These are phyloP conservation scores for Phialemoniopsis sp. DNA, from an alignment of 2,329 filamentous ascomycete genomes.

Conservation along the genomic window DNA sequence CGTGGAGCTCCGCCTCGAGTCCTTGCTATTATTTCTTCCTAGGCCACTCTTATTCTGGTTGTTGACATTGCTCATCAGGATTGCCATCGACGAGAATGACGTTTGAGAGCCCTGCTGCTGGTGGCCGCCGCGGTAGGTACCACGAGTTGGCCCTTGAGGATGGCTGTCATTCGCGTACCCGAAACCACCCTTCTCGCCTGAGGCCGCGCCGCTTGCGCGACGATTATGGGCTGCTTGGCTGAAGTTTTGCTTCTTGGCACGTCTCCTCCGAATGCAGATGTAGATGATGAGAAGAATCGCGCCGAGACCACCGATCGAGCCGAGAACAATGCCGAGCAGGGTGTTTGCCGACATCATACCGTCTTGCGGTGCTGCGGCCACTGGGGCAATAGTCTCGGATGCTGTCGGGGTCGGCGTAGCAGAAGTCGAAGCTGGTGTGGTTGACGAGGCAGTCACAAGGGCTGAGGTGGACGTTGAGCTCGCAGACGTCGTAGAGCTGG, in stretches of 20 bases:
- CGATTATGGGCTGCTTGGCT: slow-evolving; percentile 40
- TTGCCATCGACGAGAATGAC: slow-evolving; percentile 61
- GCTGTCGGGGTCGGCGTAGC: slow-evolving; percentile 6
- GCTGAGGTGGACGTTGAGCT: slow-evolving; percentile 13
- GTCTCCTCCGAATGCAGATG: slow-evolving; percentile 59
- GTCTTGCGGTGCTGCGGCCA: slow-evolving; percentile 11
- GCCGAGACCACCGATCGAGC: slow-evolving; percentile 72
- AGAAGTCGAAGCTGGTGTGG: slow-evolving; percentile 18
- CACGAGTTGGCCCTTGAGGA: slow-evolving; percentile 23
- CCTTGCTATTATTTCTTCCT: slow-evolving; percentile 41
- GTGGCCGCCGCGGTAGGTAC: slow-evolving; percentile 43
- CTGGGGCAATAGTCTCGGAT: slow-evolving; percentile 23
- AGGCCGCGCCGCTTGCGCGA: slow-evolving; percentile 34
- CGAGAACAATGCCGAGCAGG: slow-evolving; percentile 78
- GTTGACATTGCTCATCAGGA: slow-evolving; percentile 59
- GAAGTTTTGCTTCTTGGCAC: slow-evolving; percentile 47
- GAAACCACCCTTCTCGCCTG: slow-evolving; percentile 56
- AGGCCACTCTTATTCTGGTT: slow-evolving; percentile 37
- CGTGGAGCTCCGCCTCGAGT: slow-evolving; percentile 44
- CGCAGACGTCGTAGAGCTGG: slow-evolving; percentile 14
- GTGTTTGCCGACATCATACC: slow-evolving; percentile 34
- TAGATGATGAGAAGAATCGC: slow-evolving; percentile 69
- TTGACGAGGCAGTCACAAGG: slow-evolving; percentile 16
- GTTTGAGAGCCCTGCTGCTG: slow-evolving; percentile 46
- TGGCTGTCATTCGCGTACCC: slow-evolving; percentile 40